phyloP scores from a whole-genome alignment of 192 early-diverging fungal species.

The Mortierella hygrophila region DNA sequence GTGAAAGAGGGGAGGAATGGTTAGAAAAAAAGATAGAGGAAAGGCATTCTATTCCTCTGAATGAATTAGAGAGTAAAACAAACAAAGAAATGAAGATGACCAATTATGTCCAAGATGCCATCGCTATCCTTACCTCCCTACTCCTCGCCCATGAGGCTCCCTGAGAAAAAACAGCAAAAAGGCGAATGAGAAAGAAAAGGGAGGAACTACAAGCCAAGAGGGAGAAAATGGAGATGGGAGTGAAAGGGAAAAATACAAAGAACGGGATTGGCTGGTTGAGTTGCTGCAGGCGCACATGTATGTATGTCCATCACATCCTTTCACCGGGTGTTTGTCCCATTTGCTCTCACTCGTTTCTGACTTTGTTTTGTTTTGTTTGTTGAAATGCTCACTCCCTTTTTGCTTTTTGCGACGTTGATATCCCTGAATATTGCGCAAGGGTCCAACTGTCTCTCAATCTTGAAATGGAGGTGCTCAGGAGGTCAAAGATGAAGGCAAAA shows the following conservation, averaged over 20 bases:
- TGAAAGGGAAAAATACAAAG: not conserved
- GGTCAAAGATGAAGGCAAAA: not conserved
- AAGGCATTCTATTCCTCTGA: not conserved
- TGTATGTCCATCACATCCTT: not conserved
- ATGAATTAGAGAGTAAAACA: not conserved
- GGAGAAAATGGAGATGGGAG: not conserved
- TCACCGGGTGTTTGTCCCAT: not conserved
- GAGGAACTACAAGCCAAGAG: not conserved
- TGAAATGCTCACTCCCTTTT: not conserved
- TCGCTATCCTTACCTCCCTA: not conserved
- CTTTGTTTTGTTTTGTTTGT: not conserved
- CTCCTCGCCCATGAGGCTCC: not conserved
- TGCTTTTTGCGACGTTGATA: not conserved
- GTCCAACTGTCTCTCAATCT: not conserved
- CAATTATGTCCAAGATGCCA: not conserved
- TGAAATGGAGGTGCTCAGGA: not conserved
- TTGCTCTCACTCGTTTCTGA: not conserved
- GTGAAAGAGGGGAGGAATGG: not conserved
- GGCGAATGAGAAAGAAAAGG: not conserved
- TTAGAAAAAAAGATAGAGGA: not conserved
- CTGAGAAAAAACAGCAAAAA: not conserved
- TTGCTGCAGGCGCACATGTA: conserved; percentile 1
- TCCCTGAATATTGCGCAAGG: not conserved
- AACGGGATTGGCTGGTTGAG: not conserved
- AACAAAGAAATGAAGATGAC: not conserved